Conservation (phyloP, 805 yeast species). For the Metschnikowia santaceciliae region DNA sequence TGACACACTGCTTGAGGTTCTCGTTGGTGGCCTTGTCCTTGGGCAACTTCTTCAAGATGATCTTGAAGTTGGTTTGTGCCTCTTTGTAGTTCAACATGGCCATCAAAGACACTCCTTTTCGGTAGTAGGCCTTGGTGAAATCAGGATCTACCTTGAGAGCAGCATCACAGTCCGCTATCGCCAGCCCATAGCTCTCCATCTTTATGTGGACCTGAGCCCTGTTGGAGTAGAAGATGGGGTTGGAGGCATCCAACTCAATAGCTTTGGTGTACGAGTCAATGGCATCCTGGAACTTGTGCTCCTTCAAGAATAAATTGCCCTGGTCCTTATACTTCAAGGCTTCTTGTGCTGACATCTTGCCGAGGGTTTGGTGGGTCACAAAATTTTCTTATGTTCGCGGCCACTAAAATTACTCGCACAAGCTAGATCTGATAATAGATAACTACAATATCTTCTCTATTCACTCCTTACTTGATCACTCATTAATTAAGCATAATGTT, state of each 20-base stretch:
- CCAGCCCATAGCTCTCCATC: slow-evolving; percentile 80
- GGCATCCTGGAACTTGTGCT: slow-evolving; percentile 61
- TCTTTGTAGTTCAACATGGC: slow-evolving; percentile 74
- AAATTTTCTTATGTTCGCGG: slow-evolving; percentile 1
- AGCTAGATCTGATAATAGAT: no score
- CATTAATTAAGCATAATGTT: no score
- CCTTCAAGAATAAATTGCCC: slow-evolving; percentile 73
- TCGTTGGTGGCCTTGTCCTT: slow-evolving; percentile 63
- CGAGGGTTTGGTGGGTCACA: neutral
- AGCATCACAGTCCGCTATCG: slow-evolving; percentile 70
- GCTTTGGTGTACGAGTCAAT: slow-evolving; percentile 71
- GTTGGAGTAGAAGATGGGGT: slow-evolving; percentile 71
- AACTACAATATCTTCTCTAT: no score
- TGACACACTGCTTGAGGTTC: slow-evolving; percentile 59
- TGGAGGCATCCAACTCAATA: slow-evolving; percentile 55
- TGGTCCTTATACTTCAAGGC: slow-evolving; percentile 56
- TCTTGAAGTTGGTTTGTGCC: slow-evolving; percentile 66
- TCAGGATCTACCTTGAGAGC: slow-evolving; percentile 65
- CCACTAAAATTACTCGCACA: neutral
- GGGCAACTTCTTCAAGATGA: slow-evolving; percentile 60
- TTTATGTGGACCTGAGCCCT: slow-evolving; percentile 89
- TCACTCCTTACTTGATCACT: no score
- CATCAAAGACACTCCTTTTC: slow-evolving; percentile 78
- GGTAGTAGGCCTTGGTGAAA: slow-evolving; percentile 76
- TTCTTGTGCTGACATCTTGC: slow-evolving; percentile 20